phyloP scores from a whole-genome alignment of 768 basidiomycete species.

The Mycena albidolilacea region DNA sequence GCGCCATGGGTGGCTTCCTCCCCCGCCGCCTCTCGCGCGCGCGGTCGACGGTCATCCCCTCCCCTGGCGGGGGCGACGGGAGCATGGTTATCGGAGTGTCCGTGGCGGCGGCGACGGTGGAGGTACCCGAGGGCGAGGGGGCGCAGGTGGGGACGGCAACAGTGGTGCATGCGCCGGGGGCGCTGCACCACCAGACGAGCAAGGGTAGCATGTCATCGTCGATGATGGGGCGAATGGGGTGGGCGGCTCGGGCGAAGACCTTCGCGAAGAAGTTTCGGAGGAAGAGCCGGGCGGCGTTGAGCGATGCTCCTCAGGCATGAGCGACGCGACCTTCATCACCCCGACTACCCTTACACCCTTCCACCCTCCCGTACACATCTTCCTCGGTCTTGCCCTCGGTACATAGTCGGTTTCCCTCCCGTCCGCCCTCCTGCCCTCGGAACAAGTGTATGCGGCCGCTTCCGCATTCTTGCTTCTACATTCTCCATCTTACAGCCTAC shows the following conservation, averaged over 20 bases:
- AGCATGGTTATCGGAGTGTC: slow-evolving; percentile 63
- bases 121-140: slow-evolving; percentile 43
- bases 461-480: no score
- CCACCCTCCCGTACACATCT: not conserved
- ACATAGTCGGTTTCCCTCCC: not conserved
- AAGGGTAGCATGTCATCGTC: slow-evolving; percentile 46
- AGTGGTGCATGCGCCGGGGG: slow-evolving; percentile 49
- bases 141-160: slow-evolving; percentile 48
- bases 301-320: no score
- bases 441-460: no score
- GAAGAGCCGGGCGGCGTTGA: slow-evolving; percentile 44
- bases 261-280: slow-evolving; percentile 61
- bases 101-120: slow-evolving; percentile 62
- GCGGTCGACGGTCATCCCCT: slow-evolving; percentile 55
- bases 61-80: slow-evolving; percentile 42
- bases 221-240: slow-evolving; percentile 38
- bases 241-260: slow-evolving; percentile 56
- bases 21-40: slow-evolving; percentile 63
- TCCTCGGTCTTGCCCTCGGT: not conserved
- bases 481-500: no score
- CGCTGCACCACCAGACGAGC: slow-evolving; percentile 54
- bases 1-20: slow-evolving; percentile 58
- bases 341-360: not conserved
- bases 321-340: no score
- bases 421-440: no score